These are phyloP conservation scores for Pseudonitzschia multistriata DNA, from an alignment of 108 stramenopile species.

Conservation along the genomic window DNA sequence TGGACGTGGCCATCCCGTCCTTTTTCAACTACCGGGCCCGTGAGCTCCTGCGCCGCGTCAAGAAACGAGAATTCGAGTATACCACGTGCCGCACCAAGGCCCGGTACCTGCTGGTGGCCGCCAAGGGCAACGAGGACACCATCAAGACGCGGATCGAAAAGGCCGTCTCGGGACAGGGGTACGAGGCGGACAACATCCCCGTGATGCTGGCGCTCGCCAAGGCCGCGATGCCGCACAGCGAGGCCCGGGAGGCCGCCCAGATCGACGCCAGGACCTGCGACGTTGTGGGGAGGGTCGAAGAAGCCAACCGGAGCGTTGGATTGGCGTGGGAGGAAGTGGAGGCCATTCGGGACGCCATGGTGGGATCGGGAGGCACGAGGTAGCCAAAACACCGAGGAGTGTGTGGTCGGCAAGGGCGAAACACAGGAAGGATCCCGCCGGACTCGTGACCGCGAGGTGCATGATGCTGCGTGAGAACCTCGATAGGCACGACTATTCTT, in stretches of 20 bases:
- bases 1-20: conserved; percentile 62
- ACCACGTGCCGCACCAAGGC: conserved; percentile 72
- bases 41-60: conserved; percentile 71
- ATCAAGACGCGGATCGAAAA: conserved; percentile 61
- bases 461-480: no score
- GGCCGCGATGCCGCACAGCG: conserved; percentile 50
- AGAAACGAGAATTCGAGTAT: conserved; percentile 80
- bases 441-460: no score
- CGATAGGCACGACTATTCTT: no score
- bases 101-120: conserved; percentile 56
- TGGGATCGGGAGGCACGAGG: no score
- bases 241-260: conserved; percentile 63
- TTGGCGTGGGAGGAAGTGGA: conserved; percentile 13
- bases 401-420: neutral
- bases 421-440: neutral
- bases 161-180: conserved; percentile 57
- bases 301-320: conserved; percentile 17
- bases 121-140: conserved; percentile 60
- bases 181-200: conserved; percentile 40
- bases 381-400: no score
- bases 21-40: conserved; percentile 67
- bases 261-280: conserved; percentile 60
- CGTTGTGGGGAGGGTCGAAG: conserved; percentile 56
- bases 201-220: conserved; percentile 38
- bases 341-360: conserved; percentile 5